Evolutionary conservation across 2,329 filamentous ascomycete species (phyloP), one percentile per base, ranked within the genome.

Genomic region (Bipolaris oryzae): DNA sequence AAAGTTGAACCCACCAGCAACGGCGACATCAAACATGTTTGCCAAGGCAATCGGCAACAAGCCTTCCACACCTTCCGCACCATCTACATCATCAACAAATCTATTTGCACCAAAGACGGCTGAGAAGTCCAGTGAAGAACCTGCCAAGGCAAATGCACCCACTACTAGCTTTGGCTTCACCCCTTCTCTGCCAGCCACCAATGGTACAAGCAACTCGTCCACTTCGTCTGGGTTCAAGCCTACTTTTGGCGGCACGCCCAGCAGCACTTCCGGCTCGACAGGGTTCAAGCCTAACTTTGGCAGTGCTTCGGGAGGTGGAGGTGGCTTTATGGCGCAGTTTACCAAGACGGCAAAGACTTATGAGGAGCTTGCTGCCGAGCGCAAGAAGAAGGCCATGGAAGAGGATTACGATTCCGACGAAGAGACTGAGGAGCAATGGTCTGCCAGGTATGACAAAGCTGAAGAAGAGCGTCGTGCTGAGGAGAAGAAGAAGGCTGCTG

Each of bases 391-490:
- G 56, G 73, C 68, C 6, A 71, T 66, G 53, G 69, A 68, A 11
- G 74, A 65, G 28, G 74, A 76, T 28, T 75, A 63, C n/a, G 74
- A 76, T 50, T 73, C 69, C 2, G 74, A 77, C 31, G 71, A 75
- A 5, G 73, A 76, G 53, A 70, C 65, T 11, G 61, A 74, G 45
- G 72, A 69, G 50, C 60, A 74, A 44, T 76, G 71, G 69, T 69
- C 68, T 35, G 66, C 67, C 7, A 67, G 67, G 16, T 75, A 68
- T 33, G 72, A 76, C 44, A 58, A 65, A 23, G 48, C 69, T 31
- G 70, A 74, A 55, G 70, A 64, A 9, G 65, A 69, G 33, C 71
- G 72, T 28, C 57, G 68, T 38, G 70, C 63, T 1, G 62, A 69
- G 35, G 63, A 72, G 52, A 69, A 68, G 38, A 60, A 69, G 53